phyloP scores from a whole-genome alignment of 2,329 filamentous ascomycete genomes.

The Paradendryphiella salina region DNA sequence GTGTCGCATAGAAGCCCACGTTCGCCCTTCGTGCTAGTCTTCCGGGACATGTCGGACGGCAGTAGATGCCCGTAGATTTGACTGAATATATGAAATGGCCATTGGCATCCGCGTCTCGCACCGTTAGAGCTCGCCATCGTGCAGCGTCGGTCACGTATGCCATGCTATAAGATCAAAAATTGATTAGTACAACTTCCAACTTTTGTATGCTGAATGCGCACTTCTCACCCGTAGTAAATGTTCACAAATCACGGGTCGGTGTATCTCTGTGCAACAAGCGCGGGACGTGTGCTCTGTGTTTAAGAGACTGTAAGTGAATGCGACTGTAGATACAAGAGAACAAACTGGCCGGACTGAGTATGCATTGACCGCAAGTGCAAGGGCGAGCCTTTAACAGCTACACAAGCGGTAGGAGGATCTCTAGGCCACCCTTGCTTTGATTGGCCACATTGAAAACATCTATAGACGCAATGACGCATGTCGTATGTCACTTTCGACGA shows the following conservation, averaged over 20 bases:
- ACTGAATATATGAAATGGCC: slow-evolving; percentile 60
- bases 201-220: neutral
- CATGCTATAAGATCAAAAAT: slow-evolving; percentile 19
- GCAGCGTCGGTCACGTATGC: slow-evolving; percentile 37
- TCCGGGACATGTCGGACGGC: slow-evolving; percentile 63
- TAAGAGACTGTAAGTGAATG: neutral
- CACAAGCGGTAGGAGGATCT: neutral
- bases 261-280: too few species aligned
- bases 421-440: slow-evolving; percentile 14
- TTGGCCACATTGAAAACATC: slow-evolving; percentile 31
- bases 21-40: slow-evolving; percentile 62
- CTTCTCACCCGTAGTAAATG: neutral
- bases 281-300: neutral
- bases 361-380: neutral
- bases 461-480: slow-evolving; percentile 17
- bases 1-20: slow-evolving; percentile 58
- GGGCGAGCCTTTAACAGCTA: neutral
- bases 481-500: neutral
- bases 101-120: slow-evolving; percentile 50
- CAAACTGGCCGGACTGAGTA: neutral
- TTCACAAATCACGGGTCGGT: too few species aligned
- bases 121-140: slow-evolving; percentile 50
- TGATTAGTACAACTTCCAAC: neutral
- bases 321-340: too few species aligned
- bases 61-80: slow-evolving; percentile 62